phyloP scores from a whole-genome alignment of 169 alveolate species.

The Cryptosporidium parvum region DNA sequence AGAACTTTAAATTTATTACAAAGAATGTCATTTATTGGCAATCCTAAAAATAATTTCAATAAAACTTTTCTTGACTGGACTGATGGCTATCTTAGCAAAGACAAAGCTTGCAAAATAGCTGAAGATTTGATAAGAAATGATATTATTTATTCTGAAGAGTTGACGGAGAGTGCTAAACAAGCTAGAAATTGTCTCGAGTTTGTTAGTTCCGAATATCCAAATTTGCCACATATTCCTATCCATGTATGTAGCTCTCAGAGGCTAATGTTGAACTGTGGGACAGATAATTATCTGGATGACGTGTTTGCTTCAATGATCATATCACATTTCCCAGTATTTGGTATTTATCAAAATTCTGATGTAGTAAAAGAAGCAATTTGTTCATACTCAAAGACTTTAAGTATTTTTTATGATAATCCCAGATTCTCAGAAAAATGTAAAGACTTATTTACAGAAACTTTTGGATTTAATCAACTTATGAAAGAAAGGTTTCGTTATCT shows the following conservation, averaged over 20 bases:
- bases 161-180: neutral
- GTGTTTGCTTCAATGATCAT: constrained; percentile 13
- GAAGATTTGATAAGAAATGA: neutral
- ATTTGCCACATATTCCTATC: constrained; percentile 38
- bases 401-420: neutral
- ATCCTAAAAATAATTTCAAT: neutral
- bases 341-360: neutral
- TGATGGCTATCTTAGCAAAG: neutral
- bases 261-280: constrained; percentile 8
- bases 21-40: neutral
- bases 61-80: constrained; percentile 12
- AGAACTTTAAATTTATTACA: neutral
- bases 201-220: neutral
- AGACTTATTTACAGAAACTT: neutral
- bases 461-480: neutral
- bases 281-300: neutral
- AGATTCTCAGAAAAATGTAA: neutral
- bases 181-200: constrained; percentile 12
- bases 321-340: neutral
- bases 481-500: neutral
- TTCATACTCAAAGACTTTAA: neutral
- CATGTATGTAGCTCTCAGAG: constrained; percentile 26
- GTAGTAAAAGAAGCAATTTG: neutral
- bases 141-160: neutral
- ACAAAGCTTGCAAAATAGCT: constrained; percentile 28